phyloP scores from a whole-genome alignment of 768 basidiomycete genomes.

The Rhodotorula graminis region DNA sequence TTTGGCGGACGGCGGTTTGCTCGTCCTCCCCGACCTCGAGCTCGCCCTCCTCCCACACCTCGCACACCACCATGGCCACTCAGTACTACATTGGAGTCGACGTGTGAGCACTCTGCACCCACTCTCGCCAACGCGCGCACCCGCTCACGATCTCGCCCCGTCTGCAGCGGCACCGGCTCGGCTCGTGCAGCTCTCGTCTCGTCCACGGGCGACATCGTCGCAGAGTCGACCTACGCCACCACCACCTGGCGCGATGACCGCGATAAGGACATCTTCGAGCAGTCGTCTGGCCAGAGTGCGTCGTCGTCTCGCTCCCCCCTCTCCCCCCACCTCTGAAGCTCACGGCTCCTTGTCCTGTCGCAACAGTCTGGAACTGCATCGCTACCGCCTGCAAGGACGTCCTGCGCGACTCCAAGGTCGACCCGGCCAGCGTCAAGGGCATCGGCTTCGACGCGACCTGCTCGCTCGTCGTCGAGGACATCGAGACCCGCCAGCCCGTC shows the following conservation, averaged over 20 bases:
- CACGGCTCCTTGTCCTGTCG: background rate
- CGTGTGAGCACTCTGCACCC: constrained; percentile 46
- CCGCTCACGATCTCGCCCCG: background rate
- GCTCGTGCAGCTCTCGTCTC: constrained; percentile 78
- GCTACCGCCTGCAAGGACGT: constrained; percentile 51
- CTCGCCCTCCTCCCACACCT: background rate
- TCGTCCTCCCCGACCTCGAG: background rate
- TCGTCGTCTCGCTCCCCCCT: constrained; percentile 54
- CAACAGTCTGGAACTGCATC: constrained; percentile 44
- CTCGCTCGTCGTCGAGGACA: constrained; percentile 79
- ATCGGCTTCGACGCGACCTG: constrained; percentile 75
- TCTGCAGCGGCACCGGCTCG: constrained; percentile 79
- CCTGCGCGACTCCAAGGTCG: constrained; percentile 57
- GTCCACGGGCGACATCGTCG: constrained; percentile 51
- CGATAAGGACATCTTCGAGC: constrained; percentile 93
- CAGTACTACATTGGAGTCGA: constrained; percentile 53
- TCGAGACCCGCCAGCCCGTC: constrained; percentile 63
- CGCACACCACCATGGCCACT: background rate
- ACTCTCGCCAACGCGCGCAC: too few species aligned
- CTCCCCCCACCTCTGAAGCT: background rate
- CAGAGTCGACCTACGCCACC: constrained; percentile 76
- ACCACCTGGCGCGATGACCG: constrained; percentile 74
- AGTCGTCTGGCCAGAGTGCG: constrained; percentile 89
- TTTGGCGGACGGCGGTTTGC: background rate
- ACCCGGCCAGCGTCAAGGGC: constrained; percentile 67